Evolutionary conservation across 169 alveolate species (phyloP).

Genomic region (Cystoisospora suis): DNA sequence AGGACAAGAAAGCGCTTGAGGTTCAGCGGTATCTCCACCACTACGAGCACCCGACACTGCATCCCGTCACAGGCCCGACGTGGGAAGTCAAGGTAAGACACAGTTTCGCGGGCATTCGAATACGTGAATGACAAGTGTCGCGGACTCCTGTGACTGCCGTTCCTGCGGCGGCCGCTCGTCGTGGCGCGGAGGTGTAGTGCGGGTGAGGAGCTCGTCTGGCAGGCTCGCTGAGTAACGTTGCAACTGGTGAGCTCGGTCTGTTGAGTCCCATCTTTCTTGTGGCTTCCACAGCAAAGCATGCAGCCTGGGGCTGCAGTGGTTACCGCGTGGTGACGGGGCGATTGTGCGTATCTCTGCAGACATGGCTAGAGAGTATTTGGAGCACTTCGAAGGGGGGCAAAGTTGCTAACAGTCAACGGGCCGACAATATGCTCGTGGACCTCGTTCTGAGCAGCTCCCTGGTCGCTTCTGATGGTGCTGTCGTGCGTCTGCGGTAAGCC

Average conservation of each 20-base stretch:
- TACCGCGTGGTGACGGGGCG: too few species aligned
- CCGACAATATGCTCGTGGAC: not conserved
- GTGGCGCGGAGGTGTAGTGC: too few species aligned
- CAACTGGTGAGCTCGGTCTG: too few species aligned
- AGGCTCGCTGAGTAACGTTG: too few species aligned
- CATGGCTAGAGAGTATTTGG: not conserved
- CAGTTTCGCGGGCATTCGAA: too few species aligned
- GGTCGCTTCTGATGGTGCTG: not conserved
- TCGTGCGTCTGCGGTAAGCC: constrained; percentile 16
- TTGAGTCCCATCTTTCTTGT: too few species aligned
- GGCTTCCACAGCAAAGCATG: too few species aligned
- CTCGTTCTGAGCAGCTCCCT: not conserved
- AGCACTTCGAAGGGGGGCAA: not conserved
- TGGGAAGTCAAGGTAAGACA: constrained; percentile 41
- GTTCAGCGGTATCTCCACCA: constrained; percentile 57
- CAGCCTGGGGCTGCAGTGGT: too few species aligned
- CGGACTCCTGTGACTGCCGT: too few species aligned
- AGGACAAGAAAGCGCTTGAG: constrained; percentile 46
- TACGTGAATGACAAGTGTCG: too few species aligned
- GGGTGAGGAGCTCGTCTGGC: too few species aligned
- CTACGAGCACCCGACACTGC: constrained; percentile 53
- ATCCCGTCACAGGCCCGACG: constrained; percentile 55
- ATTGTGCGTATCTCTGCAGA: not conserved
- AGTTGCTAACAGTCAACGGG: not conserved
- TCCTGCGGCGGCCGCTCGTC: too few species aligned